A percentile compares a stretch with the other conserved stretches of the same genome.
phyloP scores from a whole-genome alignment of 139 green algal species.

The Tetraselmis striata region DNA sequence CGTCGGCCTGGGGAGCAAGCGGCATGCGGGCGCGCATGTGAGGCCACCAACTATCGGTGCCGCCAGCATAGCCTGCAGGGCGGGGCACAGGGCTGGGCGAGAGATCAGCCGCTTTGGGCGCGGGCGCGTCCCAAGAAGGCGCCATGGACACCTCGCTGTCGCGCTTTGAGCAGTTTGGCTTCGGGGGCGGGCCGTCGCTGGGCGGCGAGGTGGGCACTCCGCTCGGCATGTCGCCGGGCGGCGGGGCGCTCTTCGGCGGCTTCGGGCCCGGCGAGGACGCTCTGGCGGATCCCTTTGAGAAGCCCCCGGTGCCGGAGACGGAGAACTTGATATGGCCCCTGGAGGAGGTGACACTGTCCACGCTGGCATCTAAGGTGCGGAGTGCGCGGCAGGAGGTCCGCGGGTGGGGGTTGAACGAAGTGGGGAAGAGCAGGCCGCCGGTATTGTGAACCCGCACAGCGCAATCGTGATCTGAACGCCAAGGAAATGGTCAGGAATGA shows the following conservation, averaged over 20 bases:
- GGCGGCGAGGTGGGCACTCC: neutral
- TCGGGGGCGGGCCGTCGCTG: neutral
- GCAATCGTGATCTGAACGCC: too few relatives aligned
- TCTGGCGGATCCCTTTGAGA: slow-evolving; percentile 2
- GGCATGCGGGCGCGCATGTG: too few relatives aligned
- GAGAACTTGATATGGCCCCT: slow-evolving; percentile 1
- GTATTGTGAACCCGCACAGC: too few relatives aligned
- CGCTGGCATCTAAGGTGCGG: neutral
- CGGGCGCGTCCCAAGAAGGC: too few relatives aligned
- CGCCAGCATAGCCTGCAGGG: too few relatives aligned
- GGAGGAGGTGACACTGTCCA: neutral
- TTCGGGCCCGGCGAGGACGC: neutral
- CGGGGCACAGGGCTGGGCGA: too few relatives aligned
- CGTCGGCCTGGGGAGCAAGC: too few relatives aligned
- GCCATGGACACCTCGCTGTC: neutral
- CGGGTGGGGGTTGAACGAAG: neutral
- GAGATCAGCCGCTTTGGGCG: too few relatives aligned
- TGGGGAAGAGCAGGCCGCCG: too few relatives aligned
- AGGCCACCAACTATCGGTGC: too few relatives aligned
- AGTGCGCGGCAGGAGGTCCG: neutral
- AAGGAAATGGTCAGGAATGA: too few relatives aligned
- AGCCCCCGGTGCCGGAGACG: neutral
- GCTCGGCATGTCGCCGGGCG: neutral
- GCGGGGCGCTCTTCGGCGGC: neutral
- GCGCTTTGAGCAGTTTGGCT: neutral